Conservation (phyloP, 148 eudicot species). For the Dianthus caryophyllus region DNA sequence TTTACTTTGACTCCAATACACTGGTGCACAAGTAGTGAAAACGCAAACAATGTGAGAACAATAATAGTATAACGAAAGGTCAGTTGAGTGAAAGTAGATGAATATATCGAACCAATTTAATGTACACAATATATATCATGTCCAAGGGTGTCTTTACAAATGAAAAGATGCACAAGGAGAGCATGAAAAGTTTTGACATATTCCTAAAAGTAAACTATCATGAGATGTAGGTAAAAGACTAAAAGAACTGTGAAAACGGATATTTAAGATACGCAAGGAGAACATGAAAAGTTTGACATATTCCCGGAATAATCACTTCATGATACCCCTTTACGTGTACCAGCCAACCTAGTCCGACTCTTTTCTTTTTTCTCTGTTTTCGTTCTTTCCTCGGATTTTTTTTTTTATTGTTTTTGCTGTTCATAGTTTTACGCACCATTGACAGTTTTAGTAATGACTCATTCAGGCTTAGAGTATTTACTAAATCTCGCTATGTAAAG, state of each 20-base stretch:
- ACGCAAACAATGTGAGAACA: neutral
- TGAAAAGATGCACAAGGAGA: neutral
- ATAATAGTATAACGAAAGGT: neutral
- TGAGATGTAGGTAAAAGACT: neutral
- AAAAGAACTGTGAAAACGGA: neutral
- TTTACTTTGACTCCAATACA: conserved; percentile 11
- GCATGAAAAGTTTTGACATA: neutral
- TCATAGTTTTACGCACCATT: too few species aligned
- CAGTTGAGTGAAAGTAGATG: neutral
- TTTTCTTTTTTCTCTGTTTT: neutral
- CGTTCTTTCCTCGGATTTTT: too few species aligned
- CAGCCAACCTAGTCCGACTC: neutral
- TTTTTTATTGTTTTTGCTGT: too few species aligned
- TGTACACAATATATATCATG: too few species aligned
- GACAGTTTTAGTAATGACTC: too few species aligned
- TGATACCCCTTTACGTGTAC: neutral
- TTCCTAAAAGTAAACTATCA: neutral
- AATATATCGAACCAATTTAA: neutral
- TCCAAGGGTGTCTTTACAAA: neutral
- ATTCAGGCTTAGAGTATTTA: too few species aligned
- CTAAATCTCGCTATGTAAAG: too few species aligned
- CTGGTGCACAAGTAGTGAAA: conserved; percentile 2
- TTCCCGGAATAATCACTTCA: neutral
- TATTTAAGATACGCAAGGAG: neutral
- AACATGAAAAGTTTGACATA: too few species aligned